Percentiles rank a stretch among this genome's conserved stretches.
Evolutionary conservation across 495 filamentous ascomycete species (phyloP).

Genomic region (Penicillium parvum): DNA sequence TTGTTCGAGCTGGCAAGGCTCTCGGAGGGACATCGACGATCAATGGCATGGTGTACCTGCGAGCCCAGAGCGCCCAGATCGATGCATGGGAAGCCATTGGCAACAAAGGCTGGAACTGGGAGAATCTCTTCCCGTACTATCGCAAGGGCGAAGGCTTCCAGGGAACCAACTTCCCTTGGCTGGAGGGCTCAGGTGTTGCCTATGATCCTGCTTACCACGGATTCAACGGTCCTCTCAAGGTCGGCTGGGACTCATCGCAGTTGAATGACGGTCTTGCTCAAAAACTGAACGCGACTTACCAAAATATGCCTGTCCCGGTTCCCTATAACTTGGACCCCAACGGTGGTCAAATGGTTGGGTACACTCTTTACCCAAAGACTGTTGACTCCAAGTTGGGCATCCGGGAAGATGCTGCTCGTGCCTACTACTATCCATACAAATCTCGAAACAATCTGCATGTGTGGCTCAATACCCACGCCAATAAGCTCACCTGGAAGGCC

Average conservation of each 20-base stretch:
- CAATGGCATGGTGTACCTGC: constrained; percentile 39
- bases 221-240: constrained; percentile 22
- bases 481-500: constrained; percentile 20
- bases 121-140: constrained; percentile 28
- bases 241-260: constrained; percentile 19
- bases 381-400: constrained; percentile 21
- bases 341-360: constrained; percentile 22
- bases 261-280: constrained; percentile 21
- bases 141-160: constrained; percentile 23
- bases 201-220: constrained; percentile 23
- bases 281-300: constrained; percentile 18
- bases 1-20: constrained; percentile 45
- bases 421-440: constrained; percentile 22
- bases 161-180: constrained; percentile 8
- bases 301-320: constrained; percentile 16
- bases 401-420: constrained; percentile 23
- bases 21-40: constrained; percentile 51
- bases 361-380: constrained; percentile 18
- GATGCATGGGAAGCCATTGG: constrained; percentile 25
- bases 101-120: constrained; percentile 32
- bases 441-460: constrained; percentile 21
- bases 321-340: constrained; percentile 20
- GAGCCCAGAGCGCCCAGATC: constrained; percentile 24
- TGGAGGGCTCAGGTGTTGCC: constrained; percentile 18
- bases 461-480: constrained; percentile 20